Percentiles rank a stretch among this genome's conserved stretches.
These are phyloP conservation scores for Leccinum insigne DNA, from an alignment of 1,284 basidiomycete genomes.

Conservation along the genomic window DNA sequence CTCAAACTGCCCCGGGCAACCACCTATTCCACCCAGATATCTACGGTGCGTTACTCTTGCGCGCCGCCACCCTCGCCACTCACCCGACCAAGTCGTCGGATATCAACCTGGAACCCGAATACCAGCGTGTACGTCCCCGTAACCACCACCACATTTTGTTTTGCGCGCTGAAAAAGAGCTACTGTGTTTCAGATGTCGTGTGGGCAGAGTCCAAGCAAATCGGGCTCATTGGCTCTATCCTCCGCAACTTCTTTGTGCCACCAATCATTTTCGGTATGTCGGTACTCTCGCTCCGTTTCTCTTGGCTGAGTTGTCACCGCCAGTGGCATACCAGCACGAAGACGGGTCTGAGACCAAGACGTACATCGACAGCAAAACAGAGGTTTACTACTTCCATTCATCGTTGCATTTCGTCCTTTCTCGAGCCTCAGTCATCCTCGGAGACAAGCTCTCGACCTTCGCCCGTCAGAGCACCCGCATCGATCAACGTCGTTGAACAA, in stretches of 20 bases:
- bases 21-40: slow-evolving; percentile 65
- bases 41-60: slow-evolving; percentile 44
- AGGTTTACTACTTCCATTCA: slow-evolving; percentile 75
- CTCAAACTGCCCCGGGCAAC: slow-evolving; percentile 63
- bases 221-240: slow-evolving; percentile 68
- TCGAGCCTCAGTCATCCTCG: too few species aligned
- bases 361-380: slow-evolving; percentile 78
- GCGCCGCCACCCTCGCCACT: neutral
- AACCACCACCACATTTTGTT: neutral
- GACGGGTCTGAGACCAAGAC: slow-evolving; percentile 64
- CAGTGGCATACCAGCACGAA: slow-evolving; percentile 38
- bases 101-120: slow-evolving; percentile 71
- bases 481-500: too few species aligned
- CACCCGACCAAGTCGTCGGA: slow-evolving; percentile 63
- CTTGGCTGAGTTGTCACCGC: neutral
- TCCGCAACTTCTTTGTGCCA: slow-evolving; percentile 73
- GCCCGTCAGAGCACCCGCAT: too few species aligned
- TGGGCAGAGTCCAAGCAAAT: slow-evolving; percentile 71
- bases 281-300: too few species aligned
- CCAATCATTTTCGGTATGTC: slow-evolving; percentile 68
- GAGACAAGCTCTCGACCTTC: too few species aligned
- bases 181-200: slow-evolving; percentile 46
- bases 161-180: neutral
- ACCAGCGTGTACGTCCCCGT: slow-evolving; percentile 55
- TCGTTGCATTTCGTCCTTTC: slow-evolving; percentile 38